Conservation (phyloP, 2,329 filamentous ascomycete genomes). For the Chaetomiaceae sp. region DNA sequence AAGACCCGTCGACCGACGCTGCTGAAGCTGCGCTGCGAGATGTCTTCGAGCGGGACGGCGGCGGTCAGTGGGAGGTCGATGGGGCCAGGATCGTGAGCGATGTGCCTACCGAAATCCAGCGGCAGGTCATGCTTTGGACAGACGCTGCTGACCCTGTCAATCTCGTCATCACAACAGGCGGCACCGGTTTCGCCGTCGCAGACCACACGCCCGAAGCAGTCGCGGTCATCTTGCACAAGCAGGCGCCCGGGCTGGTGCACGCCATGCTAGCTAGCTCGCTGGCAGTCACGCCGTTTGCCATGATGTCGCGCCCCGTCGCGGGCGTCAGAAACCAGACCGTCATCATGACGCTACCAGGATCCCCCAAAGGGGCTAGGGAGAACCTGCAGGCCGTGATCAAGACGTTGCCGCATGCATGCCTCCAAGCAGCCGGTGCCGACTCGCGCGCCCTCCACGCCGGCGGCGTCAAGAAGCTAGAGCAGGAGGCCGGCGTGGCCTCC, state of each 20-base stretch:
- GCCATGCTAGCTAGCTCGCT: constrained; percentile 86
- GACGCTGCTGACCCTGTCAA: constrained; percentile 60
- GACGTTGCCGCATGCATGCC: constrained; percentile 89
- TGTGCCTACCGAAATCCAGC: constrained; percentile 66
- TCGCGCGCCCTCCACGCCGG: constrained; percentile 75
- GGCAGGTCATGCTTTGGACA: constrained; percentile 64
- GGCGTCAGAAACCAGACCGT: constrained; percentile 76
- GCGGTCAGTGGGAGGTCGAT: constrained; percentile 63
- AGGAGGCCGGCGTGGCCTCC: constrained; percentile 61
- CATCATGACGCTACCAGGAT: constrained; percentile 85
- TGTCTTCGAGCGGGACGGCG: constrained; percentile 61
- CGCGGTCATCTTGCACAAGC: constrained; percentile 69
- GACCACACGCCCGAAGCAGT: constrained; percentile 91
- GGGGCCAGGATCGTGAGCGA: constrained; percentile 75
- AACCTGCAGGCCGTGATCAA: constrained; percentile 86
- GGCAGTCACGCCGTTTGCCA: constrained; percentile 84
- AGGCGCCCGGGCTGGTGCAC: constrained; percentile 88
- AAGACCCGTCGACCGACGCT: constrained; percentile 72
- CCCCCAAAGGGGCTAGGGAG: constrained; percentile 90
- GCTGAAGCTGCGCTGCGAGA: constrained; percentile 60
- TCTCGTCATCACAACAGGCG: constrained; percentile 81
- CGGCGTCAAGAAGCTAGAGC: constrained; percentile 76
- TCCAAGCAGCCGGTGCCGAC: constrained; percentile 76
- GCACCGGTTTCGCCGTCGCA: constrained; percentile 81
- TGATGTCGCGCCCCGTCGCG: constrained; percentile 93